Evolutionary conservation across 495 filamentous ascomycete genomes (phyloP).

Genomic region (Stereocaulon alpinum): DNA sequence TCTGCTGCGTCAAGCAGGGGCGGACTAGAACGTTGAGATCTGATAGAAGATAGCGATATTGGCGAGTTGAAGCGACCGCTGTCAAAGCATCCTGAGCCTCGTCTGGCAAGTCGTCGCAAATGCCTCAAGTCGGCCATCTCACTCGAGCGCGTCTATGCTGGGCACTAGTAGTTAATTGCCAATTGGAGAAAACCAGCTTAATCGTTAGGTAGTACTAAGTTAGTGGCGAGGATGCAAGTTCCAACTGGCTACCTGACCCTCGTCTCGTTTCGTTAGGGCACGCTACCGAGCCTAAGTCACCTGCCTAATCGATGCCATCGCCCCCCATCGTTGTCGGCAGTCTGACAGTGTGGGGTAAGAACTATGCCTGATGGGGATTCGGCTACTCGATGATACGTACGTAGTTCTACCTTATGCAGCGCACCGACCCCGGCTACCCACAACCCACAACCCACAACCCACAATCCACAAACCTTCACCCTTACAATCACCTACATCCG

Average conservation of each 20-base stretch:
- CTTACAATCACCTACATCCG: background rate
- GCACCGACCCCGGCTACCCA: background rate
- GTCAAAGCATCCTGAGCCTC: conserved; percentile 14
- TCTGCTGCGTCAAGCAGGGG: background rate
- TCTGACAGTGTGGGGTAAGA: conserved; percentile 3
- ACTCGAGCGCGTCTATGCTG: conserved; percentile 16
- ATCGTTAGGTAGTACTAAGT: background rate
- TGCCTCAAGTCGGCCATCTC: conserved; percentile 11
- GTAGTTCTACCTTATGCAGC: too few relatives aligned
- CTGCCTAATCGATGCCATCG: too few relatives aligned
- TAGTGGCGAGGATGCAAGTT: conserved; percentile 6
- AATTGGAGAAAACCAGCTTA: conserved; percentile 6
- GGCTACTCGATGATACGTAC: too few relatives aligned
- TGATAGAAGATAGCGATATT: conserved; percentile 7
- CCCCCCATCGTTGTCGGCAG: background rate
- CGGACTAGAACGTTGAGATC: background rate
- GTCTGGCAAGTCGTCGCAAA: conserved; percentile 12
- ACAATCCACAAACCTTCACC: background rate
- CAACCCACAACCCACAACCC: too few relatives aligned
- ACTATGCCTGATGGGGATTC: background rate
- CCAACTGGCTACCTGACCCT: background rate
- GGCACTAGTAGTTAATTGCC: conserved; percentile 8
- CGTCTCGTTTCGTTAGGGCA: background rate
- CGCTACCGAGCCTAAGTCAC: too few relatives aligned
- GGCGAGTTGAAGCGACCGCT: conserved; percentile 5